Percentiles rank a stretch among this genome's conserved stretches.
phyloP scores from a whole-genome alignment of 2,329 filamentous ascomycete species.

The Paramyrothecium sp. region DNA sequence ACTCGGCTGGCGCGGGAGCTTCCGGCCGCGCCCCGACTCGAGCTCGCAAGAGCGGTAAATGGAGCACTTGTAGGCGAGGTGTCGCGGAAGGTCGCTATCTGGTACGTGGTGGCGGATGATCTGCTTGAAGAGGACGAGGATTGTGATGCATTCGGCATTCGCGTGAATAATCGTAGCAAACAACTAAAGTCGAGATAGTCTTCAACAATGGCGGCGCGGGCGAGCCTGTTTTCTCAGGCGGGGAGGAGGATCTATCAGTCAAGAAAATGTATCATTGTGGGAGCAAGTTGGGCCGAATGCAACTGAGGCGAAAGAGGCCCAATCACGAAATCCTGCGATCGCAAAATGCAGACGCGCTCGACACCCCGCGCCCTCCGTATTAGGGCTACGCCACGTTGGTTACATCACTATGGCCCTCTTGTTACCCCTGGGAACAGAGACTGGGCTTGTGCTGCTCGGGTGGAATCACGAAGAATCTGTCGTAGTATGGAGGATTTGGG shows the following conservation, averaged over 20 bases:
- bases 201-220: not conserved
- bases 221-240: not conserved
- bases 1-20: not conserved
- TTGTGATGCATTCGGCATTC: not conserved
- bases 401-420: not conserved
- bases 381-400: not conserved
- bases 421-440: not conserved
- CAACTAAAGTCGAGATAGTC: not conserved
- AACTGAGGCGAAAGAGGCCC: not conserved
- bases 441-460: not conserved
- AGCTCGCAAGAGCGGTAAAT: not conserved
- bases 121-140: not conserved
- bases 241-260: not conserved
- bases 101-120: not conserved
- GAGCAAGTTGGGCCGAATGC: not conserved
- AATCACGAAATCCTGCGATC: not conserved
- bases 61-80: not conserved
- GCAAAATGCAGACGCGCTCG: not conserved
- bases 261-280: not conserved
- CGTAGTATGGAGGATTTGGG: not conserved
- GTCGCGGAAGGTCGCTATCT: not conserved
- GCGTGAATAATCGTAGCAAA: not conserved
- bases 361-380: not conserved
- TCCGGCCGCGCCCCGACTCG: not conserved
- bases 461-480: not conserved